phyloP scores from a whole-genome alignment of 768 basidiomycete species.

The Lentinus brumalis region DNA sequence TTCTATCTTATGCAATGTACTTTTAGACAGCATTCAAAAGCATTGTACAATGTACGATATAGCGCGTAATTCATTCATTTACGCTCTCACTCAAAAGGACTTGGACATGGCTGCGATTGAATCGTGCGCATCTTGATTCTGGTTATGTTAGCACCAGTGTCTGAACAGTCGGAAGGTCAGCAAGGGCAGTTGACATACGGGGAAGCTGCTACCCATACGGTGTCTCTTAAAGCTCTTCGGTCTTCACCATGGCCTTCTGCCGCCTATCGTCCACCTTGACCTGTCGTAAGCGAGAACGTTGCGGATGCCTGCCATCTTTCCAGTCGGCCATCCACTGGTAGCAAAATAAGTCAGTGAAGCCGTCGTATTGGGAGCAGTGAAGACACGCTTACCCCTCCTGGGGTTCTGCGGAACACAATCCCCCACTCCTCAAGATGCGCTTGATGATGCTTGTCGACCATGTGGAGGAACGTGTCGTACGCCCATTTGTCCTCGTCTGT shows the following conservation, averaged over 20 bases:
- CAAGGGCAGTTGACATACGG: not conserved
- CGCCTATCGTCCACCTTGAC: constrained; percentile 13
- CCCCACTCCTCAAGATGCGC: constrained; percentile 24
- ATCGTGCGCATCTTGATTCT: too few relatives aligned
- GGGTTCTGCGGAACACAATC: constrained; percentile 9
- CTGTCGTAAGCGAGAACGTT: not conserved
- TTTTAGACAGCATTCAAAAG: constrained; percentile 4
- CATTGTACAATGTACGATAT: constrained; percentile 6
- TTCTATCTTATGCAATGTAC: constrained; percentile 4
- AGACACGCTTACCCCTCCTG: constrained; percentile 5
- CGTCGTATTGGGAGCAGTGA: not conserved
- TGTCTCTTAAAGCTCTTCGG: constrained; percentile 1
- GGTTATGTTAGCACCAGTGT: too few relatives aligned
- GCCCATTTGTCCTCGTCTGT: constrained; percentile 10
- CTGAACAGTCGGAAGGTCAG: too few relatives aligned
- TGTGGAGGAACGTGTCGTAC: constrained; percentile 15
- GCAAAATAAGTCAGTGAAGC: not conserved
- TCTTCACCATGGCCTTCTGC: not conserved
- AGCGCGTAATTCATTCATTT: constrained; percentile 11
- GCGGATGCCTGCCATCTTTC: not conserved
- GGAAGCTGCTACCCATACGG: not conserved
- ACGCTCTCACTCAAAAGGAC: not conserved
- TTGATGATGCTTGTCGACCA: constrained; percentile 27
- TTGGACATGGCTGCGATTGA: too few relatives aligned
- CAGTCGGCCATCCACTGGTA: not conserved